These are phyloP conservation scores for Ustanciosporium gigantosporum DNA, from an alignment of 1,284 basidiomycete species.

Conservation along the genomic window DNA sequence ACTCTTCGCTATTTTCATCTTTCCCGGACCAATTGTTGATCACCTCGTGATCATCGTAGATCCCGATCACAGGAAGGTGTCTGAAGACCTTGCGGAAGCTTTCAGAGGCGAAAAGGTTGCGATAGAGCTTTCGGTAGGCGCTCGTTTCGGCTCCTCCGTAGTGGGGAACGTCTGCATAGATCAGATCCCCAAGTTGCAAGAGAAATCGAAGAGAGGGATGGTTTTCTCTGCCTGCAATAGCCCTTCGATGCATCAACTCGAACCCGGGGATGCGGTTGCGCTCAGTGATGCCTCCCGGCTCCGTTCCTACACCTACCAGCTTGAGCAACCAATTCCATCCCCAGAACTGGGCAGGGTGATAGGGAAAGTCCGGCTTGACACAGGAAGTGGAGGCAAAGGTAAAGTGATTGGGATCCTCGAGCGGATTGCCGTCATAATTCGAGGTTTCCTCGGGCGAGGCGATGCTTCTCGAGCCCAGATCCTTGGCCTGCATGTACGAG, in stretches of 20 bases:
- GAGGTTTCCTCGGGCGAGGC: neutral
- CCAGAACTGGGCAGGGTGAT: conserved; percentile 58
- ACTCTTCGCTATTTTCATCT: conserved; percentile 66
- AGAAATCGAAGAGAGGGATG: conserved; percentile 61
- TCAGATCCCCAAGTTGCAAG: conserved; percentile 66
- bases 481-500: conserved; percentile 42
- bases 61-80: conserved; percentile 54
- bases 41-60: conserved; percentile 60
- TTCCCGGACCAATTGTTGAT: conserved; percentile 63
- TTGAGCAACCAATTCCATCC: conserved; percentile 55
- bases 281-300: conserved; percentile 46
- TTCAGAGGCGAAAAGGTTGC: conserved; percentile 55
- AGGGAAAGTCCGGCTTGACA: conserved; percentile 61
- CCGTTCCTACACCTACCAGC: conserved; percentile 39
- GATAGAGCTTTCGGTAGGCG: conserved; percentile 56
- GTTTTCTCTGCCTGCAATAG: conserved; percentile 25
- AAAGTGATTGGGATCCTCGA: conserved; percentile 59
- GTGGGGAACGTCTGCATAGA: conserved; percentile 75
- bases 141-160: conserved; percentile 43
- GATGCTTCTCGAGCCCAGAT: conserved; percentile 13
- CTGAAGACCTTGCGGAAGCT: conserved; percentile 56
- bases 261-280: conserved; percentile 69
- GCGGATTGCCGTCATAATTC: conserved; percentile 21
- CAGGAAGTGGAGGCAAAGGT: conserved; percentile 56
- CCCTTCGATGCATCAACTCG: conserved; percentile 67